These are phyloP conservation scores for Xylaria nigripes DNA, from an alignment of 495 filamentous ascomycete species.

Conservation along the genomic window DNA sequence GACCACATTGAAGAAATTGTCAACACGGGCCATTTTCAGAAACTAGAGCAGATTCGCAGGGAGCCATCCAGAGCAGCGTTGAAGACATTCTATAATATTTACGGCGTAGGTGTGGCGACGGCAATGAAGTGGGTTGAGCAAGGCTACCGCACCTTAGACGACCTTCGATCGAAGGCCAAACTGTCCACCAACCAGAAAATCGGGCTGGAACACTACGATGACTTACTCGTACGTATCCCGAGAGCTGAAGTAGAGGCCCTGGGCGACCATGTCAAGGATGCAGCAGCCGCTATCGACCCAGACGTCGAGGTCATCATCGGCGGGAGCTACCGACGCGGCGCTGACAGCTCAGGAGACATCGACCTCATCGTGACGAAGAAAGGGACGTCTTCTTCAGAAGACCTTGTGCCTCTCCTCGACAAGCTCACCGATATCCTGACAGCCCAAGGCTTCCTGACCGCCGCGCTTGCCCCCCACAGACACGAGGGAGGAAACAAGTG, in stretches of 20 bases:
- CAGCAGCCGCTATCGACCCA: conserved; percentile 54
- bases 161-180: conserved; percentile 54
- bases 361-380: conserved; percentile 79
- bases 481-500: conserved; percentile 57
- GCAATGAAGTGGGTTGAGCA: conserved; percentile 72
- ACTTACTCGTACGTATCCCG: conserved; percentile 77
- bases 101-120: conserved; percentile 64
- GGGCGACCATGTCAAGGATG: conserved; percentile 56
- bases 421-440: conserved; percentile 56
- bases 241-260: conserved; percentile 67
- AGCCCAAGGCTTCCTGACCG: conserved; percentile 49
- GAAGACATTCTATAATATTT: conserved; percentile 65
- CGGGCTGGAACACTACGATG: conserved; percentile 73
- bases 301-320: conserved; percentile 57
- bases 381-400: conserved; percentile 44
- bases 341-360: conserved; percentile 67
- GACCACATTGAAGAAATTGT: conserved; percentile 89
- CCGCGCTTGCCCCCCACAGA: conserved; percentile 34
- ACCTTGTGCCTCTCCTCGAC: conserved; percentile 56
- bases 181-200: conserved; percentile 69
- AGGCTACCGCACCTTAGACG: conserved; percentile 67
- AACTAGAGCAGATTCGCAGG: conserved; percentile 56
- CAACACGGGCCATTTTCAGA: conserved; percentile 60
- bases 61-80: conserved; percentile 59
- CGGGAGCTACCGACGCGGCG: conserved; percentile 82